Conservation (phyloP, 2,329 filamentous ascomycete genomes). For the Ascochyta rabiei region DNA sequence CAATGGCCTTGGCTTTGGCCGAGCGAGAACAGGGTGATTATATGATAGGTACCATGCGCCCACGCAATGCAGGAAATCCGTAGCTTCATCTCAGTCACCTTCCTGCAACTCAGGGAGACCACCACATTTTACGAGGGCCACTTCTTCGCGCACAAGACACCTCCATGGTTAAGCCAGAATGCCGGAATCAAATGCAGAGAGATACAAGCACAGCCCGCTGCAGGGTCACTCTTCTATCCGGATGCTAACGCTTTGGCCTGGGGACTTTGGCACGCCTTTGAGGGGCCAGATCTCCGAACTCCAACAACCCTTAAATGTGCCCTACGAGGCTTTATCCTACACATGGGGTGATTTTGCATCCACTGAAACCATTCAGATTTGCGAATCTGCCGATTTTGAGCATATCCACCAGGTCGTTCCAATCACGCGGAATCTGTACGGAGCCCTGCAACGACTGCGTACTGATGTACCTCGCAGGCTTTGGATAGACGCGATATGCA, state of each 20-base stretch:
- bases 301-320: not conserved
- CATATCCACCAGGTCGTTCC: not conserved
- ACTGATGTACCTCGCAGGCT: constrained; percentile 1
- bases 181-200: not conserved
- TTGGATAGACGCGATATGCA: constrained; percentile 24
- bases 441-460: constrained; percentile 7
- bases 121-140: not conserved
- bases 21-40: too few species aligned
- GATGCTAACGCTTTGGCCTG: constrained; percentile 5
- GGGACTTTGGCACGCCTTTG: not conserved
- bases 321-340: constrained; percentile 14
- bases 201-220: not conserved
- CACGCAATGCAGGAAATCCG: too few species aligned
- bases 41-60: too few species aligned
- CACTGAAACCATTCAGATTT: not conserved
- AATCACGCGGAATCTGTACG: constrained; percentile 6
- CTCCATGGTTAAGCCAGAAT: not conserved
- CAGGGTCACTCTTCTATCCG: not conserved
- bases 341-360: not conserved
- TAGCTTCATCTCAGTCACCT: not conserved
- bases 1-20: too few species aligned
- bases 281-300: not conserved
- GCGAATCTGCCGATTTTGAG: not conserved
- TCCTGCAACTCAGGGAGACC: not conserved
- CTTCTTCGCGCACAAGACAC: too few species aligned